Percentiles rank a stretch among this genome's conserved stretches.
phyloP scores from a whole-genome alignment of 441 rosid species.

The Biscutella laevigata region DNA sequence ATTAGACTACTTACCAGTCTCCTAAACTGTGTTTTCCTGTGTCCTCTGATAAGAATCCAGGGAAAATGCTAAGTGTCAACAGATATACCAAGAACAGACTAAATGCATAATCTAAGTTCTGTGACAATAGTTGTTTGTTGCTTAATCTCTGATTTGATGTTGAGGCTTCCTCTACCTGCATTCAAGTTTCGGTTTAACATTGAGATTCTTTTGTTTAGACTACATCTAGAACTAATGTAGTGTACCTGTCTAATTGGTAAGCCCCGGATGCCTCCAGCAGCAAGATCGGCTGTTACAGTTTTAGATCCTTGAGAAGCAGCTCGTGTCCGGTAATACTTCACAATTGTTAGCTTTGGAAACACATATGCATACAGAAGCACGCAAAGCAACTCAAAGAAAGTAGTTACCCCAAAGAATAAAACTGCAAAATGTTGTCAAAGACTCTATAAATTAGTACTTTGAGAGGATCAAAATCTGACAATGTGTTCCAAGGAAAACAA shows the following conservation, averaged over 20 bases:
- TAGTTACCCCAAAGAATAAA: slow-evolving; percentile 44
- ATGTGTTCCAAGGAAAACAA: neutral
- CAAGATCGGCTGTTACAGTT: slow-evolving; percentile 66
- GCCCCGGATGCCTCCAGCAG: slow-evolving; percentile 48
- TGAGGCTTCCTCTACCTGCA: slow-evolving; percentile 18
- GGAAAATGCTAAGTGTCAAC: slow-evolving; percentile 63
- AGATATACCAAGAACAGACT: slow-evolving; percentile 44
- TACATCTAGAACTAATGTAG: neutral
- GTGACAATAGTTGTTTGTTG: slow-evolving; percentile 31
- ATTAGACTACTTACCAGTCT: too few species aligned
- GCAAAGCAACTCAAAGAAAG: slow-evolving; percentile 48
- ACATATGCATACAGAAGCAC: slow-evolving; percentile 41
- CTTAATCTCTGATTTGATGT: slow-evolving; percentile 26
- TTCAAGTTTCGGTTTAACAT: neutral
- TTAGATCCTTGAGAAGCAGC: slow-evolving; percentile 66
- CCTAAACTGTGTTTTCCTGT: slow-evolving; percentile 57
- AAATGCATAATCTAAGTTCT: slow-evolving; percentile 48
- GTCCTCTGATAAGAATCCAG: slow-evolving; percentile 61
- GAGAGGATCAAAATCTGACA: neutral
- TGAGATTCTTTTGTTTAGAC: neutral
- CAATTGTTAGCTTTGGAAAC: slow-evolving; percentile 51
- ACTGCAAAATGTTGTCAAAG: slow-evolving; percentile 31
- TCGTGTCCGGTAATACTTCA: slow-evolving; percentile 52
- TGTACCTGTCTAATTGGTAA: neutral
- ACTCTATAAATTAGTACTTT: neutral